These are phyloP conservation scores for Oryza longistaminata DNA, from an alignment of 176 grass and related monocot genomes.

Conservation along the genomic window DNA sequence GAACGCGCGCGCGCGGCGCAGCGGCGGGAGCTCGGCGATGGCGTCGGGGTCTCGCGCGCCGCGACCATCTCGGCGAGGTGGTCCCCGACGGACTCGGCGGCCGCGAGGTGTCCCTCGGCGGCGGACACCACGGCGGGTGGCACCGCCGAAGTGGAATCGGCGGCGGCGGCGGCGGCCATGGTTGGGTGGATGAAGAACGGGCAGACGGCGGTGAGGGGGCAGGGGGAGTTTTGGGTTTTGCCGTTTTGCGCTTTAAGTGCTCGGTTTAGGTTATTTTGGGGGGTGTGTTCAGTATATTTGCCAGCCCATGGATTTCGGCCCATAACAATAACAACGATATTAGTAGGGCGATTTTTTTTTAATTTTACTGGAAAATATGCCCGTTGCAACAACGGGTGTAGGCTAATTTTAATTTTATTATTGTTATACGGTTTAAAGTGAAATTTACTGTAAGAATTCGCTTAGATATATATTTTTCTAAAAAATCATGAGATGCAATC, in stretches of 20 bases:
- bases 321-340: too few species aligned
- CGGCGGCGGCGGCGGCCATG: conserved; percentile 30
- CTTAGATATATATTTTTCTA: too few species aligned
- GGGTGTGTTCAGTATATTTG: too few species aligned
- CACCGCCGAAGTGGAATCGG: conserved; percentile 27
- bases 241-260: neutral
- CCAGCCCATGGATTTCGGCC: too few species aligned
- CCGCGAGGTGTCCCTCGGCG: conserved; percentile 58
- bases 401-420: too few species aligned
- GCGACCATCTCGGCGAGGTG: conserved; percentile 64
- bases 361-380: too few species aligned
- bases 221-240: neutral
- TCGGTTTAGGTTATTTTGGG: neutral
- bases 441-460: too few species aligned
- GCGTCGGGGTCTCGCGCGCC: conserved; percentile 54
- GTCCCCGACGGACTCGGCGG: conserved; percentile 52
- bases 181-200: neutral
- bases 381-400: too few species aligned
- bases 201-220: conserved; percentile 1
- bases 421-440: too few species aligned
- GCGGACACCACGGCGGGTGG: conserved; percentile 51
- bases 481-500: too few species aligned
- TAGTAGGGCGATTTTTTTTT: too few species aligned
- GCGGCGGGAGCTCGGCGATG: conserved; percentile 65
- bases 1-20: conserved; percentile 65